Evolutionary conservation across 2,329 filamentous ascomycete genomes (phyloP), one percentile per base, ranked within the genome.

Genomic region (Gremmenia infestans): DNA sequence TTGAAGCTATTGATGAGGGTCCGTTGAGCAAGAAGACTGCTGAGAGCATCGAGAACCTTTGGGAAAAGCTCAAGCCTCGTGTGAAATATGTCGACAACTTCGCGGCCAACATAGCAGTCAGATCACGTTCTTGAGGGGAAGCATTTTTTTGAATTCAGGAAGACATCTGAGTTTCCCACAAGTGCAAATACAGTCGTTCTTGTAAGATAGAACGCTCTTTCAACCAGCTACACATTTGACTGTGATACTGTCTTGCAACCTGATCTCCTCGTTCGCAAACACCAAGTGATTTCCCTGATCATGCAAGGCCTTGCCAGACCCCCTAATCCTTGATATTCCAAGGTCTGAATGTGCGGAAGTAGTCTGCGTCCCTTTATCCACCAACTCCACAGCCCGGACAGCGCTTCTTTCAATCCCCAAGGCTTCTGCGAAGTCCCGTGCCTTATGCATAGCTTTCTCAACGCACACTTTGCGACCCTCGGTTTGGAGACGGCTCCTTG

Each of bases 1-100:
- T 63, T 25, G 35, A n/a, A 1, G 57, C 52, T 14, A 42, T 66
- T 23, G 50, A 67, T 36, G 39, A 55, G 17, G 67, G 67, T 9
- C 62, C 64, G 3, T 48, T 70, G 48, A 56, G 62, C 22, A 53
- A 55, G 15, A 55, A 56, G 36, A 59, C 57, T 28, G 60, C 48
- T 9, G 50, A 56, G 28, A 54, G 53, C 32, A 56, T 64, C 28
- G 56, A 62, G 17, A 56, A 39, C 0, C 43, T 70, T 8, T 70
- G 67, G 66, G 56, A 63, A 40, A 57, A 46, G 39, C 60, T 68
- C 6, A 60, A 69, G 61, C 37, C 37, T 40, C 15, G 2, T 17
- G 37, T 40, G 5, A 40, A 17, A 17, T 40, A 40, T 17, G 5
- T 3, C 8, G 15, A 40, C 37, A 40, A 40, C 5, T 40, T 40